Base-by-base conservation (phyloP, 257 asterid species). In the Cordia subcordata region DNA sequence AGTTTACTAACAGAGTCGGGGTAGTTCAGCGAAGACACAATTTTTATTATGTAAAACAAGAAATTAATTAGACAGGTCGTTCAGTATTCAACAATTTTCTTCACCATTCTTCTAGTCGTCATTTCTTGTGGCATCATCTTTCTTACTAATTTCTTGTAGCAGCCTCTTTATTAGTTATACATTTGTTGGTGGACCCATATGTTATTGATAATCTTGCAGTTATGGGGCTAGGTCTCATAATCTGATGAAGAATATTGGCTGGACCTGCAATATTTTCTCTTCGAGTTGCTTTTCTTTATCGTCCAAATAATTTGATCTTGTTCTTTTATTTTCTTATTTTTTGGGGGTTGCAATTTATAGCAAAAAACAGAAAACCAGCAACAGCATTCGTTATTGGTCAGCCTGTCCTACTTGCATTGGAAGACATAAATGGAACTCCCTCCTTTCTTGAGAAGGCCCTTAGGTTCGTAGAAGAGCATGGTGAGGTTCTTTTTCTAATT, bases 381-480 rank as follows among this genome's bases (percentile, higher is more conserved):
- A 93, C 87, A 68, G 83, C 92, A 54, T 55, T 85, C 75, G 97
- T 93, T 58, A 58, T 89, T 76, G 99, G 99, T 33, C 73, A 92
- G 49, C 99, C 99, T 27, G 71, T 93, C 74, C 81, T 93, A 78
- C 96, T 89, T 74, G 99, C 99, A 54, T 76, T 93, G 71, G 99
- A 93, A 85, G 97, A 93, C 67, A 79, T 85, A 61, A 97, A 93
- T 55, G 99, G 99, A 66, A 82, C 92, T 73, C 96, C 96, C 40
- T 86, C 99, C 63, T 93, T 93, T 78, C 64, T 93, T 83, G 99
- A 93, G 79, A 89, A 89, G 79, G 94, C 99, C 66, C 95, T 93
- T 63, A 78, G 79, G 76, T 93, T 93, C 72, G 66, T 93, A n/a
- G 99, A 93, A 82, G 93, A 77, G 66, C 77, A 79, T 18, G 99